A percentile compares a stretch with the other conserved stretches of the same genome.
phyloP scores from a whole-genome alignment of 1,284 basidiomycete species.

The Ustilago cynodontis region DNA sequence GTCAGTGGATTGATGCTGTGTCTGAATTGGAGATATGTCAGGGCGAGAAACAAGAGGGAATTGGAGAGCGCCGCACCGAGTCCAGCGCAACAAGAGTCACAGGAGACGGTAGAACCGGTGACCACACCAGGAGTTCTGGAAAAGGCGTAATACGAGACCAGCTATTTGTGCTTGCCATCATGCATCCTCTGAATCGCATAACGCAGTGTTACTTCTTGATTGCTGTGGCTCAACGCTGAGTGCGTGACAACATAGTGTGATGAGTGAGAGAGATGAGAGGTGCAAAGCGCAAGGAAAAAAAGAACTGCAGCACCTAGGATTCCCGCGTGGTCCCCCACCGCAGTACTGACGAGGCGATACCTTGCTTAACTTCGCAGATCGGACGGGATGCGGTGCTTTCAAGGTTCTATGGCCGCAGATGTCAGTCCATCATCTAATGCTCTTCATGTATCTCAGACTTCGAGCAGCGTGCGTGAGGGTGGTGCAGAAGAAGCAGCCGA shows the following conservation, averaged over 20 bases:
- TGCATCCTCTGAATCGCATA: neutral
- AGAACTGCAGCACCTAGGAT: constrained; percentile 84
- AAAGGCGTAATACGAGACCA: neutral
- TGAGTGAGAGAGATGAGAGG: neutral
- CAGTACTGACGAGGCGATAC: constrained; percentile 85
- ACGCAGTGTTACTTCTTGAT: neutral
- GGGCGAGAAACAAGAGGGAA: constrained; percentile 14
- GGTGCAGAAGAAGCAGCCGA: neutral
- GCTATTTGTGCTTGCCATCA: neutral
- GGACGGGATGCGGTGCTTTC: constrained; percentile 84
- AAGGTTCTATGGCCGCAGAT: constrained; percentile 82
- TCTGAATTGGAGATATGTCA: constrained; percentile 68
- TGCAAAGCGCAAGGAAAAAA: constrained; percentile 11
- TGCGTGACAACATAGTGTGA: neutral
- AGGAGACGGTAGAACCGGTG: neutral
- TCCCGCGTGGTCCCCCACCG: constrained; percentile 85
- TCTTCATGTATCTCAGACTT: too few relatives aligned
- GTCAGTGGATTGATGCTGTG: constrained; percentile 63
- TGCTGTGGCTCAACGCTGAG: neutral
- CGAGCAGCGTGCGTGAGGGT: neutral
- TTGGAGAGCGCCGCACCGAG: constrained; percentile 10
- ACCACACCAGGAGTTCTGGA: neutral
- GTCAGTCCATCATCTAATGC: neutral
- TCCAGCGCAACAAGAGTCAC: constrained; percentile 4
- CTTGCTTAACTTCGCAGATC: constrained; percentile 84